A percentile compares a stretch with the other conserved stretches of the same genome.
Evolutionary conservation across 441 rosid species (phyloP).

Genomic region (Euphorbia schlechtendalii): DNA sequence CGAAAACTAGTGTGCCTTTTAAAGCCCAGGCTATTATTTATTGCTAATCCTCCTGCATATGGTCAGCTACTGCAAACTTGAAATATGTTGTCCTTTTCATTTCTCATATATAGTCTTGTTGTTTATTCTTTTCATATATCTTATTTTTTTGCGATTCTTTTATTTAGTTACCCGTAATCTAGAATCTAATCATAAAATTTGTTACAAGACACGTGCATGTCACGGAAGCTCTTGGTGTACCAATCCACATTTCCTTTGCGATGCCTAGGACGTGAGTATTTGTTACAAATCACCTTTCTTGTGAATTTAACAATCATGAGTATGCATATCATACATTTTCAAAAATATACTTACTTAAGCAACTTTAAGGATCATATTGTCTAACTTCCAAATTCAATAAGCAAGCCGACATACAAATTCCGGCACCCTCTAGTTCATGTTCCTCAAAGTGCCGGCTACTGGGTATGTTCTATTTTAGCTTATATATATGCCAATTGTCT

Average conservation of each 20-base stretch:
- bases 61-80: no score
- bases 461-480: constrained; percentile 59
- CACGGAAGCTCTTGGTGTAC: constrained; percentile 97
- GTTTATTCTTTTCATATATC: no score
- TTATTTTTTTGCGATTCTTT: no score
- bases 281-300: constrained; percentile 17
- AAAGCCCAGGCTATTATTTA: no score
- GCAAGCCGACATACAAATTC: constrained; percentile 98
- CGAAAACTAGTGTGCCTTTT: no score
- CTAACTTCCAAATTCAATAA: constrained; percentile 57
- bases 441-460: constrained; percentile 91
- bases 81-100: no score
- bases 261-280: constrained; percentile 99
- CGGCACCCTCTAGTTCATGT: constrained; percentile 97
- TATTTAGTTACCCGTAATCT: no score
- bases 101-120: no score
- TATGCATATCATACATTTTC: no score
- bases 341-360: no score
- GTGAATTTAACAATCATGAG: constrained; percentile 10
- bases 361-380: no score
- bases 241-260: constrained; percentile 94
- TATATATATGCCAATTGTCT: constrained; percentile 1
- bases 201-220: constrained; percentile 88
- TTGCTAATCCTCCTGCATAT: no score
- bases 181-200: constrained; percentile 19